Conservation (phyloP, 164 flowering plant genomes). For the Macadamia integrifolia region DNA sequence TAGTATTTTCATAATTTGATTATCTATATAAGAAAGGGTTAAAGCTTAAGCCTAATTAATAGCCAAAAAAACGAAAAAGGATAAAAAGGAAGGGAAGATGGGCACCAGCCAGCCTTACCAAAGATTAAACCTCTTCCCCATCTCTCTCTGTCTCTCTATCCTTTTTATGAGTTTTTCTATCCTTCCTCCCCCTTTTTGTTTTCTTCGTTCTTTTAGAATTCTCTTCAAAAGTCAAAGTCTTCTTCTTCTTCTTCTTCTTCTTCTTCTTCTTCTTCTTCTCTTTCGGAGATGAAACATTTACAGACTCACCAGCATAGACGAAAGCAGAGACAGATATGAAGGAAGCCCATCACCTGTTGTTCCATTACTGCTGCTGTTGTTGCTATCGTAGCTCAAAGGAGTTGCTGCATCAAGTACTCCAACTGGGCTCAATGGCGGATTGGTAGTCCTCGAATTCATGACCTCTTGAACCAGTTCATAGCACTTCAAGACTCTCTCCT, state of each 20-base stretch:
- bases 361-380: background rate
- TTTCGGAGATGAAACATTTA: background rate
- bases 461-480: conserved; percentile 1
- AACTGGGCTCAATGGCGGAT: background rate
- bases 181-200: background rate
- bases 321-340: background rate
- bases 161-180: background rate
- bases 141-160: background rate
- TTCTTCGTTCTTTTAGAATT: background rate
- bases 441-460: background rate
- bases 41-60: too few relatives aligned
- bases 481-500: conserved; percentile 1
- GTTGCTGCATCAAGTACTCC: conserved; percentile 2
- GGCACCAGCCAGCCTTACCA: too few relatives aligned
- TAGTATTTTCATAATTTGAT: too few relatives aligned
- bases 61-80: too few relatives aligned
- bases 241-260: background rate
- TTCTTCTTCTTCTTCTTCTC: background rate
- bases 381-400: background rate
- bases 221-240: background rate
- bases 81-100: too few relatives aligned
- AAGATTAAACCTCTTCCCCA: too few relatives aligned
- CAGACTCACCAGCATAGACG: background rate
- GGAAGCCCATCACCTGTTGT: background rate
- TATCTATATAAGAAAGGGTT: too few relatives aligned